Conservation (phyloP, 768 basidiomycete species). For the Suillus ampliporus region DNA sequence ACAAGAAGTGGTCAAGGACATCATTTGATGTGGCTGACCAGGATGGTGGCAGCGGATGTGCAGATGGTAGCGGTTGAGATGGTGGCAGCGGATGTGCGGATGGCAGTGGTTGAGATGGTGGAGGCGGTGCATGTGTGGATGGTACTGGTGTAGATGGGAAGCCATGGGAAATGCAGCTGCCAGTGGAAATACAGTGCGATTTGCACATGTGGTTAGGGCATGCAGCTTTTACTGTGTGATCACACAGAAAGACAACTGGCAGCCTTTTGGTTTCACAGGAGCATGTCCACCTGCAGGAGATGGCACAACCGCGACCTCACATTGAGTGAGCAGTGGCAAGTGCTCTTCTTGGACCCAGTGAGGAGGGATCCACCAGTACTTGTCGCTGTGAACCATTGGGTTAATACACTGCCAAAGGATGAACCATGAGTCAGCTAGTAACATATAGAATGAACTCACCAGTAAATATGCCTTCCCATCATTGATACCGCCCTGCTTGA, state of each 20-base stretch:
- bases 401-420: not conserved
- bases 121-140: not conserved
- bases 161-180: not conserved
- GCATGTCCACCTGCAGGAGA: not conserved
- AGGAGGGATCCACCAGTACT: constrained; percentile 1
- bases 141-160: not conserved
- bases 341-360: not conserved
- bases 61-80: not conserved
- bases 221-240: not conserved
- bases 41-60: not conserved
- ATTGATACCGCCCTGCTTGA: not conserved
- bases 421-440: not conserved
- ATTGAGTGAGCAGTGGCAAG: not conserved
- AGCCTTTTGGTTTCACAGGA: not conserved
- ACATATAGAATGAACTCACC: not conserved
- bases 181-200: not conserved
- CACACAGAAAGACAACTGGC: not conserved
- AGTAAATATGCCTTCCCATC: not conserved
- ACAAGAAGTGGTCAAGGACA: no score
- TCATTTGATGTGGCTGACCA: not conserved
- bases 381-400: not conserved
- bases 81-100: no score
- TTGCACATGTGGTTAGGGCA: not conserved
- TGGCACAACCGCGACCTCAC: not conserved
- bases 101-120: not conserved